These are phyloP conservation scores for Calonectria hawksworthii DNA, from an alignment of 2,329 filamentous ascomycete species.

Conservation along the genomic window DNA sequence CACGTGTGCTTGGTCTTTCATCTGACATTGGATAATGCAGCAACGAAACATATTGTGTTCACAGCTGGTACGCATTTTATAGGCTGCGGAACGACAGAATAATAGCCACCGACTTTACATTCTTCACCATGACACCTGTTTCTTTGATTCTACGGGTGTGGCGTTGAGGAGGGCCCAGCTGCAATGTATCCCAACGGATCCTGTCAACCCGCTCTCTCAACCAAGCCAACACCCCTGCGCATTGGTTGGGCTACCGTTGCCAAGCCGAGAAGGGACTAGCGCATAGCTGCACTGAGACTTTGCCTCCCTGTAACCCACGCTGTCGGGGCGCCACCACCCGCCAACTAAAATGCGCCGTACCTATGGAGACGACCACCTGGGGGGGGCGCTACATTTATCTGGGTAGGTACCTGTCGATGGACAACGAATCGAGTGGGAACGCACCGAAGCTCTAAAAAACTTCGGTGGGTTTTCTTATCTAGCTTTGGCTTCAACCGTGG, in stretches of 20 bases:
- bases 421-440: neutral
- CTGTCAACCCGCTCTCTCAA: neutral
- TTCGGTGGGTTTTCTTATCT: constrained; percentile 6
- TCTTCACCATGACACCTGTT: neutral
- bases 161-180: constrained; percentile 1
- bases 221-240: constrained; percentile 3
- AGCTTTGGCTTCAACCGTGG: neutral
- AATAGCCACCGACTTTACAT: neutral
- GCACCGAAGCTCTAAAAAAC: constrained; percentile 2
- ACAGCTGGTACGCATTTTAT: neutral
- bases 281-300: neutral
- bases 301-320: constrained; percentile 37
- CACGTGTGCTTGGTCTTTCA: constrained; percentile 5
- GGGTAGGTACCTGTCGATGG: neutral
- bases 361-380: neutral
- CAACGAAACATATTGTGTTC: neutral
- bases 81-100: neutral
- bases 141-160: constrained; percentile 1
- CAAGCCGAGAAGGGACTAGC: neutral
- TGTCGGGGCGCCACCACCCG: constrained; percentile 35
- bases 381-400: neutral
- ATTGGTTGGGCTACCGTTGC: constrained; percentile 7
- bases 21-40: neutral
- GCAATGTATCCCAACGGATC: constrained; percentile 11
- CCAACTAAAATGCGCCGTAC: constrained; percentile 25